Base-by-base conservation (phyloP, 352 stramenopile genomes). In the Globisporangium cederbergense region DNA sequence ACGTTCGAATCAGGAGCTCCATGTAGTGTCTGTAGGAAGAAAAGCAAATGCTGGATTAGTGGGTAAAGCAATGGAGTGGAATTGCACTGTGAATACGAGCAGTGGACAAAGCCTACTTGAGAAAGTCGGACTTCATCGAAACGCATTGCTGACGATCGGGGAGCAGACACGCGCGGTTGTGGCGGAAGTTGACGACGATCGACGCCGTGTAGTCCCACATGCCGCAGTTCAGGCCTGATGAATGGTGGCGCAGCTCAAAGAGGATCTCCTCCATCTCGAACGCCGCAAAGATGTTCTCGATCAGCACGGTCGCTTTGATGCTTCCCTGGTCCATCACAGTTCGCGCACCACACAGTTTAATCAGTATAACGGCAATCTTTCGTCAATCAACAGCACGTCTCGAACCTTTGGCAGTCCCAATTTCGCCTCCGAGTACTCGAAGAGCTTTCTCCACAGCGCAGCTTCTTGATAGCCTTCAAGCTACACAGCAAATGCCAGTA, bases 261-360 rank as follows among this genome's bases (percentile, higher is more conserved):
- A 98, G 77, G 62, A 96, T 93, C 60, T 99, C 96, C 66, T 99
- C 96, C 93, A 99, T 99, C 67, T 98, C 86, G 70, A 98, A 98
- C 18, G 92, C 94, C 8, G 96, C 97, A 57, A 96, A 97, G 61
- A 99, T 97, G 43, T 91, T 99, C 71, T 99, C 97, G 46, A 99
- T 92, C 30, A 99, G 75, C 38, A 98, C 92, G 0, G 93, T 98
- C 11, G 89, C 91, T 52, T 92, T 91, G 68, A 98, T 97, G 30
- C 62, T 74, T 46, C 80, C 81, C 70, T 87, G 49, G 6, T 22
- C 13, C 3, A 63, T 0, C 49, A 30, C 7, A 34, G 11, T 25
- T 9, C 5, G 34, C 22, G 47, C 20, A 53, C 5, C 42, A 32
- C 18, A 13, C 45, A 5, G 14, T 62, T 18, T 28, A 28, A 28